Evolutionary conservation across 2,329 filamentous ascomycete species (phyloP), one percentile per base, ranked within the genome.

Genomic region (Ophioceras dolichostomum): DNA sequence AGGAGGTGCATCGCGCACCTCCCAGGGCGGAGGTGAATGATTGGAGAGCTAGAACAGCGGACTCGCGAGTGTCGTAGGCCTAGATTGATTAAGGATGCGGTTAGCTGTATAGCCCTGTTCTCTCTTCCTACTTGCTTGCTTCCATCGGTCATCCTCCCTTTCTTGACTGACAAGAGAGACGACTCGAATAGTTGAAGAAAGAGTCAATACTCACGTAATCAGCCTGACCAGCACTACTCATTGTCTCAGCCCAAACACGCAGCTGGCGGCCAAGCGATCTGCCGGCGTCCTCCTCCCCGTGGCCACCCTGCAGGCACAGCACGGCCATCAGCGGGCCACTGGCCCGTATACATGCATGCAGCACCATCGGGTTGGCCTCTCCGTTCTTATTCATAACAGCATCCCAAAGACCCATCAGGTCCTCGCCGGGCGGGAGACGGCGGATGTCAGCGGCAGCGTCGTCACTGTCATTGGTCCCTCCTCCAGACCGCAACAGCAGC

Each of bases 21-120:
- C 27, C 31, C 10, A 31, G 28, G 3, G 40, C 41, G n/a, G 39
- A 10, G 2, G 63, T 70, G 53, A 75, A 71, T 12, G 67, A 69
- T 27, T 50, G 51, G 12, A 83, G 60, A 1, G 79, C 72, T 27
- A 60, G 55, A 2, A 67, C 64, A 1, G 74, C 76, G 0, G 79
- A 72, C 47, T 73, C 63, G 35, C 81, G 73, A 0, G 68, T 75
- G 49, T 83, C 75, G 41, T 81, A 82, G 14, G 73, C 69, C 72
- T 79, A 43, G 10, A 36, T 26, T 24, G 21, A n/a, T n/a, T n/a
- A n/a, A n/a, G 9, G 6, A 13, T 4, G 12, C 10, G 20, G 35
- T 43, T 19, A 35, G 40, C n/a, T n/a, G n/a, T n/a, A n/a, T n/a
- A n/a, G n/a, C n/a, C n/a, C n/a, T 36, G 24, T 18, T 36, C 27